These are phyloP conservation scores for Phytomonas sp. DNA, from an alignment of 208 protist genomes.

Conservation along the genomic window DNA sequence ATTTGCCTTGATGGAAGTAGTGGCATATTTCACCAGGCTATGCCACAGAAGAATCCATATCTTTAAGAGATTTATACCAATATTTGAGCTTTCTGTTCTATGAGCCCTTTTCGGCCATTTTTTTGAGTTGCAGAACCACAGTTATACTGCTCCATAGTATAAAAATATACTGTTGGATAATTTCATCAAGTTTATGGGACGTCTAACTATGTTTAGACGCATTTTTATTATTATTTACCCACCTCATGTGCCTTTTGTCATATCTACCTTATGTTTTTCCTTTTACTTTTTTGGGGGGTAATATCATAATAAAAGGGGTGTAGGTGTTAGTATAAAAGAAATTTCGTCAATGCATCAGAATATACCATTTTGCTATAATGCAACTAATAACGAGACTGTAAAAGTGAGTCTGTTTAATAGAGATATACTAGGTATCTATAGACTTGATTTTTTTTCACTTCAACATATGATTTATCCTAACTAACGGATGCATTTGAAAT, in stretches of 20 bases:
- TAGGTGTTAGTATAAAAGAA: neutral
- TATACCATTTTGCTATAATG: neutral
- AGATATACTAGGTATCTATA: neutral
- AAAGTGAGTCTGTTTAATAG: neutral
- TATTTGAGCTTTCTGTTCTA: constrained; percentile 86
- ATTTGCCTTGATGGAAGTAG: neutral
- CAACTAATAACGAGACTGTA: neutral
- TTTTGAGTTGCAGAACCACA: constrained; percentile 92
- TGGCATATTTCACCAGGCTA: neutral
- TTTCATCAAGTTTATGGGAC: constrained; percentile 43
- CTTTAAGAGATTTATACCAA: neutral
- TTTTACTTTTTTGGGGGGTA: constrained; percentile 7
- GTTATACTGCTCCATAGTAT: constrained; percentile 95
- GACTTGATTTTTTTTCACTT: neutral
- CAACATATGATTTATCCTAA: neutral
- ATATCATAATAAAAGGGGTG: constrained; percentile 6
- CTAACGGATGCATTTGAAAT: neutral
- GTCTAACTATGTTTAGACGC: constrained; percentile 17
- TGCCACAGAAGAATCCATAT: neutral
- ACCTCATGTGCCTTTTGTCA: too few relatives aligned
- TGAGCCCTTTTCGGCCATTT: constrained; percentile 77
- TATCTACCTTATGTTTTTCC: neutral
- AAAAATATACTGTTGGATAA: constrained; percentile 60
- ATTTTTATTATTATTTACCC: neutral
- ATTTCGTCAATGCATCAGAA: neutral